phyloP scores from a whole-genome alignment of 2,329 filamentous ascomycete species.

The Cytospora paraplurivora region DNA sequence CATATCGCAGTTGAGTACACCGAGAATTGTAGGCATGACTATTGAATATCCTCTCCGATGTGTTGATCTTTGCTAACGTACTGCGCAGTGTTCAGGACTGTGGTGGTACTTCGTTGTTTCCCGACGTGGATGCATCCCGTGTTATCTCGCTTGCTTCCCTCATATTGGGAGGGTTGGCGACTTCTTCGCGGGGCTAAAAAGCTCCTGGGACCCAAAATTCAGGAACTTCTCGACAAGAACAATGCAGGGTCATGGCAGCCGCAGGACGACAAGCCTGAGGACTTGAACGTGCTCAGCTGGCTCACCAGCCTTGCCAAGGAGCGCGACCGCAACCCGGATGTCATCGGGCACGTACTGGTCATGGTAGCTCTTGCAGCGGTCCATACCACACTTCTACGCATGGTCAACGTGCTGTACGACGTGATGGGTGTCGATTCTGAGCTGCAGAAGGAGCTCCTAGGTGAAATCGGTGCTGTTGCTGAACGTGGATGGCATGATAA shows the following conservation, averaged over 20 bases:
- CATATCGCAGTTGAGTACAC: slow-evolving; percentile 3
- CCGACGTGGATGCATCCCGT: background rate
- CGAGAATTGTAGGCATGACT: background rate
- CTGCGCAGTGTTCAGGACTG: background rate
- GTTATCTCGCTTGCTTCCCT: background rate
- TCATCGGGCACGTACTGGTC: background rate
- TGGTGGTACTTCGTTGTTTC: background rate
- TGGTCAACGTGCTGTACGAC: background rate
- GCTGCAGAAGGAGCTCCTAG: background rate
- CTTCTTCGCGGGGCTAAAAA: background rate
- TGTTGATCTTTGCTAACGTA: background rate
- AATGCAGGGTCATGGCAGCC: background rate
- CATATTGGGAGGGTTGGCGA: background rate
- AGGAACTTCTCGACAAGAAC: background rate
- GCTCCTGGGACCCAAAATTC: background rate
- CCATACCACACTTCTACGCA: background rate
- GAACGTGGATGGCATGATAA: background rate
- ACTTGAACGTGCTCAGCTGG: slow-evolving; percentile 6
- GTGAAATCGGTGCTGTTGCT: background rate
- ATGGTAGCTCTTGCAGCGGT: slow-evolving; percentile 6
- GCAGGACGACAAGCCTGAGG: background rate
- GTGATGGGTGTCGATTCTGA: background rate
- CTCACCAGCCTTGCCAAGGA: background rate
- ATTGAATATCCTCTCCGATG: background rate
- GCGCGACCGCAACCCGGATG: background rate